phyloP scores from a whole-genome alignment of 2,329 filamentous ascomycete species.

The Beauveria sp. region DNA sequence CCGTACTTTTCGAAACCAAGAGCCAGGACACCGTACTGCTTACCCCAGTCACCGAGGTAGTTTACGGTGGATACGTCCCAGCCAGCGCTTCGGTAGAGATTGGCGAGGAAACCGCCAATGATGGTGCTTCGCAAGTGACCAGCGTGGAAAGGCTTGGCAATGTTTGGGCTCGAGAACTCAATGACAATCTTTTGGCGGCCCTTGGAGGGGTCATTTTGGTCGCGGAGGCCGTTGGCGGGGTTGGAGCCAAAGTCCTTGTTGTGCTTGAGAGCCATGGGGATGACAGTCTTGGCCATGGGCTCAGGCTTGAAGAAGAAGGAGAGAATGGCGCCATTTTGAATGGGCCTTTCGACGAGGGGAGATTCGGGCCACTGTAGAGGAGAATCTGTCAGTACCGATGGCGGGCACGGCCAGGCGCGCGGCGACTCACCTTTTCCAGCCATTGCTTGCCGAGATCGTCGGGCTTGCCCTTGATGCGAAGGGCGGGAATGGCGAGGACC shows the following conservation, averaged over 20 bases:
- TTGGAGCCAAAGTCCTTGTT: conserved; percentile 57
- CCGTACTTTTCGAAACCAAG: conserved; percentile 71
- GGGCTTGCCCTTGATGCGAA: conserved; percentile 68
- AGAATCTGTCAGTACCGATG: neutral
- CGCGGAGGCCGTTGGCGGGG: conserved; percentile 49
- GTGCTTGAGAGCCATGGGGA: conserved; percentile 61
- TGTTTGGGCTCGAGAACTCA: conserved; percentile 81
- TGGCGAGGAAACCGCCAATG: conserved; percentile 69
- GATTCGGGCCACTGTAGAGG: conserved; percentile 59
- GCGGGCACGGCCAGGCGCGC: conserved; percentile 6
- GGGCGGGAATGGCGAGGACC: conserved; percentile 68
- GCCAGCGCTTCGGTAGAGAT: conserved; percentile 61
- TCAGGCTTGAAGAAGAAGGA: conserved; percentile 73
- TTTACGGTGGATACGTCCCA: conserved; percentile 71
- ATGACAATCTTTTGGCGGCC: conserved; percentile 61
- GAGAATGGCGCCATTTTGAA: conserved; percentile 60
- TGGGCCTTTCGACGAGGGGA: conserved; percentile 64
- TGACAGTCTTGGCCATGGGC: conserved; percentile 55
- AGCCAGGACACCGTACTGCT: conserved; percentile 66
- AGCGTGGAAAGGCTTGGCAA: conserved; percentile 78
- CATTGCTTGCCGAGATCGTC: conserved; percentile 54
- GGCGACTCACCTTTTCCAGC: conserved; percentile 44
- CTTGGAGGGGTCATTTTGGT: conserved; percentile 51
- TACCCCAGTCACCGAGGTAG: conserved; percentile 73
- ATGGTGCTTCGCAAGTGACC: conserved; percentile 72